These are phyloP conservation scores for Perkinsus olseni DNA, from an alignment of 169 alveolate species.

Conservation along the genomic window DNA sequence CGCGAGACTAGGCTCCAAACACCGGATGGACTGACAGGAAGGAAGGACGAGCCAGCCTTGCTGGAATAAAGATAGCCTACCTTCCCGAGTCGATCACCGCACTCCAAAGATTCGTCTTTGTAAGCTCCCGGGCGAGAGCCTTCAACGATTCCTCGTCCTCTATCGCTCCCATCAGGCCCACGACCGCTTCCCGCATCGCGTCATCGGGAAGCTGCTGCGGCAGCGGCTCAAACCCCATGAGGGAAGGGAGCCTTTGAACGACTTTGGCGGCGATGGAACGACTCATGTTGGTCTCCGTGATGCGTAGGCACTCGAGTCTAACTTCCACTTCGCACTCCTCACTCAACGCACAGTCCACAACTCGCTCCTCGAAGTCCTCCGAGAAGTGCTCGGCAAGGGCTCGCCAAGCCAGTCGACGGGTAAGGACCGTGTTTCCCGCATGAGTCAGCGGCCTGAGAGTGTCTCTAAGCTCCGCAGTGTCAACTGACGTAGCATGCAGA, in stretches of 20 bases:
- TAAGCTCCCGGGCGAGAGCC: not conserved
- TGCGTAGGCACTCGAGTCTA: not conserved
- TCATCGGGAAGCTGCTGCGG: not conserved
- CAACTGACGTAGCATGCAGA: not conserved
- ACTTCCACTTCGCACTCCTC: not conserved
- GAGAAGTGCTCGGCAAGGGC: not conserved
- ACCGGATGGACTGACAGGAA: not conserved
- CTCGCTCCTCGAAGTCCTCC: not conserved
- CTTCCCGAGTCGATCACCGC: constrained; percentile 1
- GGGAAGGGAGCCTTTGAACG: not conserved
- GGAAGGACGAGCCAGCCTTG: not conserved
- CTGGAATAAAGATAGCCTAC: not conserved
- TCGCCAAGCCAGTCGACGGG: not conserved
- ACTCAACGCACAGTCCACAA: not conserved
- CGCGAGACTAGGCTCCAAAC: not conserved
- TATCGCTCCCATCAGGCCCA: not conserved
- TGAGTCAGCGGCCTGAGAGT: not conserved
- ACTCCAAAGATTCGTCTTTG: not conserved
- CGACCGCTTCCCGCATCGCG: not conserved
- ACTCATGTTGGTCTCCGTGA: not conserved
- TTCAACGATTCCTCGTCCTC: not conserved
- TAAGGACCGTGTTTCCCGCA: not conserved
- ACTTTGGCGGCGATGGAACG: not conserved
- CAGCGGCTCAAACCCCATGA: not conserved
- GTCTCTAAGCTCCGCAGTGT: not conserved